Base-by-base conservation (phyloP, 164 flowering plant species). In the Berberis thunbergii region DNA sequence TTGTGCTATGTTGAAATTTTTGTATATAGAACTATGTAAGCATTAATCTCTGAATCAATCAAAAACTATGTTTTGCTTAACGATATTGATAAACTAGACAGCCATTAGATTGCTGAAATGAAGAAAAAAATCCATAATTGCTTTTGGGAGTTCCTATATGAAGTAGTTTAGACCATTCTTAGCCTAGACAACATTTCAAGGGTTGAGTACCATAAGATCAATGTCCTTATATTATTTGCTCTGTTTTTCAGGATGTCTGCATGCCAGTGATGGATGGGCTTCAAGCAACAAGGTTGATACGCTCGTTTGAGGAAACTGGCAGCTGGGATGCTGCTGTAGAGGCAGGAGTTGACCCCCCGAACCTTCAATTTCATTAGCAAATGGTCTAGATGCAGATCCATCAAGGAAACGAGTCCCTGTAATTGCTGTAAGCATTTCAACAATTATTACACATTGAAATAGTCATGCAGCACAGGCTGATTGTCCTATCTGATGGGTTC, bases 201-300 rank as follows among this genome's bases (percentile, higher is more conserved):
- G 42, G 43, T 60, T 45, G 53, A 61, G 46, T 52, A 5, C 49
- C 13, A 6, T 40, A 61, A 11, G 6, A 59, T 41, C 61, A 42
- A 9, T 45, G 26, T 6, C 12, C 62, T 48, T 48, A 43, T 7
- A 46, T 26, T 12, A 44, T 60, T 38, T 60, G n/a, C 54, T 10
- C n/a, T 11, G 3, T 43, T 55, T 52, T 75, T 68, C 87, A 94
- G 99, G 99, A 91, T 76, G 96, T 94, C 42, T 83, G 80, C 86
- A 94, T 94, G 99, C 99, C 99, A 10, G 81, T 87, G 46, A 91
- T 94, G 99, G 89, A 87, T 74, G 99, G 99, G 52, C 96, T 90
- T 67, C 79, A 91, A 80, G 93, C 97, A 42, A 91, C 99, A 56
- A 81, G 86, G 70, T 38, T 94, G 59, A 91, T 94, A 60, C 89